Conservation (phyloP, 2,329 filamentous ascomycete species). For the Colletotrichum lini region DNA sequence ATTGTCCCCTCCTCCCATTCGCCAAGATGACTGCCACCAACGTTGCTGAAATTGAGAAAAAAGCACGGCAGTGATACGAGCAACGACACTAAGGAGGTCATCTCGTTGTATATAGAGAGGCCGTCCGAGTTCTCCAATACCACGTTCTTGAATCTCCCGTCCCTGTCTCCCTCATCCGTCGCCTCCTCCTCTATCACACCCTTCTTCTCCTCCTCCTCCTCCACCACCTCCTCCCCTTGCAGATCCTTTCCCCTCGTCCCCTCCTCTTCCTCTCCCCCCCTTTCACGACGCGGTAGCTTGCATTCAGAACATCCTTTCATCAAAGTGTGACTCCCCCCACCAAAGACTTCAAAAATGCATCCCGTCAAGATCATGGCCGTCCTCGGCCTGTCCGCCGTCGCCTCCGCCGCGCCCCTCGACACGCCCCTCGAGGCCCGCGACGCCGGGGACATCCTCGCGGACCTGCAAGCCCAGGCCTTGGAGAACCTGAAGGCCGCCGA, state of each 20-base stretch:
- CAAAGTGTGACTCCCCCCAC: background rate
- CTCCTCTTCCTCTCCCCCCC: too few relatives aligned
- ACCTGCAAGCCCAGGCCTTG: slow-evolving; percentile 28
- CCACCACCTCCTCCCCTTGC: slow-evolving; percentile 10
- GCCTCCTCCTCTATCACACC: background rate
- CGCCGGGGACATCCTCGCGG: slow-evolving; percentile 20
- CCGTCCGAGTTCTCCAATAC: slow-evolving; percentile 3
- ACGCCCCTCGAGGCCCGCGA: slow-evolving; percentile 24
- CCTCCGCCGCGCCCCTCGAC: slow-evolving; percentile 14
- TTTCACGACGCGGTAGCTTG: slow-evolving; percentile 12
- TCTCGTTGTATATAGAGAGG: slow-evolving; percentile 25
- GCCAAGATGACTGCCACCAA: slow-evolving; percentile 16
- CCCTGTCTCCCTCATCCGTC: background rate
- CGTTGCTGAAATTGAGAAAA: slow-evolving; percentile 4
- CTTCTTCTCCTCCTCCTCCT: too few relatives aligned
- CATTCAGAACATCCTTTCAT: slow-evolving; percentile 28
- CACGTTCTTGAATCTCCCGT: slow-evolving; percentile 17
- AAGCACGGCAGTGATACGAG: slow-evolving; percentile 2
- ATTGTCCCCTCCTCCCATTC: background rate
- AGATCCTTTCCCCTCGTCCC: slow-evolving; percentile 11
- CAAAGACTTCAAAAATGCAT: slow-evolving; percentile 11
- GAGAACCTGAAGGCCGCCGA: slow-evolving; percentile 30
- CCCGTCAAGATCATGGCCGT: slow-evolving; percentile 23
- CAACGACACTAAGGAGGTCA: background rate
- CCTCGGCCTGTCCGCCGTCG: slow-evolving; percentile 24